Evolutionary conservation across 305 asterid species (phyloP), one percentile per base, ranked within the genome.

Genomic region (Andrographis paniculata): DNA sequence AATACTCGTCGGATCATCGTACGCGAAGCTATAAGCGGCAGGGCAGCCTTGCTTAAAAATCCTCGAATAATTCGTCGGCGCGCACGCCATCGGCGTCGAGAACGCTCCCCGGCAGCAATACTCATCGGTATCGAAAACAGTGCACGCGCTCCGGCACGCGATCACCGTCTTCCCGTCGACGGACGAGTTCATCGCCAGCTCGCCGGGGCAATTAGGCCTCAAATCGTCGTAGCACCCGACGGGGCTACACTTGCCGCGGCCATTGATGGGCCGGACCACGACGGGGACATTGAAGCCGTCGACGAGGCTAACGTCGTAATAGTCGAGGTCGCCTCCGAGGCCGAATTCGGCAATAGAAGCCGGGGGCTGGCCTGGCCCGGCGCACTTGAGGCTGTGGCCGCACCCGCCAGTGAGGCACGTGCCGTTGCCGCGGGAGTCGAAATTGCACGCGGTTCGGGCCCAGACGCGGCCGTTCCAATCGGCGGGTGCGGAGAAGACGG

Each of bases 141-240:
- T 93, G 17, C 97, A 88, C 15, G 95, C 97, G 52, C 97, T 88
- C 23, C 93, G 53, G 44, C 97, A 88, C 1, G 65, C 97, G 17
- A 82, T 68, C 17, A 49, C 63, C 51, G 53, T 66, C 24, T 94
- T 89, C 4, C 75, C 72, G 20, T 66, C 58, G 20, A 61, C 68
- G n/a, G n/a, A n/a, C 42, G 11, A 72, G 59, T 52, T 61, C 48
- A 74, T 64, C 0, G 93, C 65, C 41, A 88, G 69, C 72, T 88
- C 93, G 14, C 56, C 4, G 5, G 95, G 95, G 68, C 97, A 88
- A 4, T 1, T 52, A 4, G 27, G 22, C 49, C 97, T 69, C 42
- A 88, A 49, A 31, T 88, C 97, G 0, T 64, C 57, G 37, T 72
- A 77, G 61, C 97, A 88, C 2, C 95, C 97, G 0, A 95, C 95